Percentiles rank a stretch among this genome's conserved stretches.
These are phyloP conservation scores for Effrenium voratum DNA, from an alignment of 73 alveolate species.

Conservation along the genomic window DNA sequence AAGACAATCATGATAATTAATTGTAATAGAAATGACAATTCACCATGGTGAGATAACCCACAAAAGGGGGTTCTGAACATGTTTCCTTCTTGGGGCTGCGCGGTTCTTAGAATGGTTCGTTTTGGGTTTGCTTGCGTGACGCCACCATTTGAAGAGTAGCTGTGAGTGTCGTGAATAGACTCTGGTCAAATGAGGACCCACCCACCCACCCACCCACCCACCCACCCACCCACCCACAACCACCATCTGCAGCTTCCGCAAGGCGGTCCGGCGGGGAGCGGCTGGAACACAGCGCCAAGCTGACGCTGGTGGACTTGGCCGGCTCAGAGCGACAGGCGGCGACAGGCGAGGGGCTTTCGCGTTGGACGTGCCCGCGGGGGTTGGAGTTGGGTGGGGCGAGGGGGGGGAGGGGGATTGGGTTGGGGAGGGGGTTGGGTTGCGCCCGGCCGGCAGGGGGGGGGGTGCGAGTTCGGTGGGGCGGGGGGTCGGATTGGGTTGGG, in stretches of 20 bases:
- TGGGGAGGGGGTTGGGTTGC: neutral
- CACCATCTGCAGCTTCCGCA: neutral
- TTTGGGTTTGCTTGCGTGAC: neutral
- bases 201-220: too few relatives aligned
- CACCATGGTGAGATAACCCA: neutral
- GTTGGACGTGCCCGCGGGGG: neutral
- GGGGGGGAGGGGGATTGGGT: too few relatives aligned
- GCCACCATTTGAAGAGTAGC: neutral
- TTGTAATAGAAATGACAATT: neutral
- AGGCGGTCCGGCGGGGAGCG: conserved; percentile 19
- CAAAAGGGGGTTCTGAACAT: neutral
- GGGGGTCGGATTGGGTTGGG: too few relatives aligned
- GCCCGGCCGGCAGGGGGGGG: neutral
- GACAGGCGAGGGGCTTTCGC: conserved; percentile 29
- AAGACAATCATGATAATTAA: neutral
- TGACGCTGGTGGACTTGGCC: conserved; percentile 96
- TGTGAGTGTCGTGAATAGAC: too few relatives aligned
- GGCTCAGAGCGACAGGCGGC: conserved; percentile 95
- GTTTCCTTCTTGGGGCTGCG: neutral
- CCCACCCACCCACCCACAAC: neutral
- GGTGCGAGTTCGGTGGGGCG: too few relatives aligned
- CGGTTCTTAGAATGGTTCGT: neutral
- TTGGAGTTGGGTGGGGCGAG: too few relatives aligned
- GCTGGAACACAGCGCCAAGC: conserved; percentile 88
- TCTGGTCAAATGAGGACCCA: neutral